phyloP scores from a whole-genome alignment of 371 early-diverging fungal species.

The Mortierella sp. region DNA sequence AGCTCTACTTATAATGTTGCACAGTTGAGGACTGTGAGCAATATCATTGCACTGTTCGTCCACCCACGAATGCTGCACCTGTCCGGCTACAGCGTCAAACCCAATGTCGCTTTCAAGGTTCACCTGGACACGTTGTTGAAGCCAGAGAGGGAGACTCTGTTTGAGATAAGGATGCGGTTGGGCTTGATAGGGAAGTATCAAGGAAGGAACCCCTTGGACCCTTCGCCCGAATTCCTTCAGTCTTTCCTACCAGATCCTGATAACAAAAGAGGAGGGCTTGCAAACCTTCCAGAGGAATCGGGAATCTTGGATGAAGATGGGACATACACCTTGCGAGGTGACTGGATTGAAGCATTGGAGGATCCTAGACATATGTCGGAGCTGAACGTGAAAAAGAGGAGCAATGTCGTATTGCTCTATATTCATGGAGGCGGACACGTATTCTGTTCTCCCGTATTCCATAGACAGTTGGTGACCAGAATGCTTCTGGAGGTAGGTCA shows the following conservation, averaged over 20 bases:
- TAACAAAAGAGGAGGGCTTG: neutral
- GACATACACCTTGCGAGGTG: conserved; percentile 36
- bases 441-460: conserved; percentile 47
- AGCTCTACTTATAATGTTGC: conserved; percentile 27
- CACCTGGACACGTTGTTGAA: conserved; percentile 33
- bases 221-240: conserved; percentile 27
- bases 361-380: conserved; percentile 13
- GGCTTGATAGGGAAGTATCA: conserved; percentile 2
- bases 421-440: conserved; percentile 47
- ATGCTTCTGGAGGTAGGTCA: conserved; percentile 34
- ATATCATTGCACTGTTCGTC: conserved; percentile 40
- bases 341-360: conserved; percentile 51
- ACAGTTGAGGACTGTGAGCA: conserved; percentile 50
- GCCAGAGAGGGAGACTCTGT: conserved; percentile 33
- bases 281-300: conserved; percentile 54
- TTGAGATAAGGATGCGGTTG: conserved; percentile 18
- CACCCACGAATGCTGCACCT: conserved; percentile 38
- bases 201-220: conserved; percentile 24
- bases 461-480: conserved; percentile 44
- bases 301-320: conserved; percentile 32
- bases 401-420: conserved; percentile 45
- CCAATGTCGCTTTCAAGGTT: conserved; percentile 34
- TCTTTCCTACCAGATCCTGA: conserved; percentile 33
- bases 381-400: conserved; percentile 3
- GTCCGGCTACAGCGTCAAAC: conserved; percentile 20